Evolutionary conservation across 2,329 filamentous ascomycete species (phyloP).

Genomic region (Trichoderma sp.): DNA sequence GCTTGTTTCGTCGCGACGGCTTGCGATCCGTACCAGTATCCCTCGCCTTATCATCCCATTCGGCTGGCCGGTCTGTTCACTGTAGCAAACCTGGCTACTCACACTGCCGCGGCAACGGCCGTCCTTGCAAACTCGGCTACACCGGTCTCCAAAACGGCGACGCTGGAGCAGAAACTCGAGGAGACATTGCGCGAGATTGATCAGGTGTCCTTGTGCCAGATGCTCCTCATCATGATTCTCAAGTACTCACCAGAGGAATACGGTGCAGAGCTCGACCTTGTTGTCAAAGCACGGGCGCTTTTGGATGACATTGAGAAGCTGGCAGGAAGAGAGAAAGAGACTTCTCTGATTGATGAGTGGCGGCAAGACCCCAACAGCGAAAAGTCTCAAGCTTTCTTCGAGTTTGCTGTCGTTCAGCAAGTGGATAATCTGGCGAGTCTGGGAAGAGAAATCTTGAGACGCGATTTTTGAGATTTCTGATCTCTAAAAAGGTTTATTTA

Average conservation of each 20-base stretch:
- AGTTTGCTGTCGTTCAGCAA: slow-evolving; percentile 46
- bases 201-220: slow-evolving; percentile 52
- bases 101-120: slow-evolving; percentile 43
- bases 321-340: slow-evolving; percentile 44
- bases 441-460: slow-evolving; percentile 42
- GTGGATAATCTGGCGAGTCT: slow-evolving; percentile 46
- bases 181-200: slow-evolving; percentile 44
- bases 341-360: slow-evolving; percentile 45
- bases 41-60: slow-evolving; percentile 48
- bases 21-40: slow-evolving; percentile 49
- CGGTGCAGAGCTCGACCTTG: slow-evolving; percentile 45
- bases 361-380: slow-evolving; percentile 38
- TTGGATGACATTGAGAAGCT: slow-evolving; percentile 48
- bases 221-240: slow-evolving; percentile 48
- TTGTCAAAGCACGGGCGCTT: slow-evolving; percentile 43
- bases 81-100: slow-evolving; percentile 50
- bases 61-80: slow-evolving; percentile 51
- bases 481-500: background rate
- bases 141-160: slow-evolving; percentile 24
- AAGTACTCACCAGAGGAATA: slow-evolving; percentile 42
- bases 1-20: slow-evolving; percentile 47
- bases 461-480: slow-evolving; percentile 36
- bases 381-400: slow-evolving; percentile 46
- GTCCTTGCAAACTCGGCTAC: slow-evolving; percentile 28
- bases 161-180: slow-evolving; percentile 27